Evolutionary conservation across 1,139 yeast species (phyloP).

Genomic region (Yamadazyma dushanensis): DNA sequence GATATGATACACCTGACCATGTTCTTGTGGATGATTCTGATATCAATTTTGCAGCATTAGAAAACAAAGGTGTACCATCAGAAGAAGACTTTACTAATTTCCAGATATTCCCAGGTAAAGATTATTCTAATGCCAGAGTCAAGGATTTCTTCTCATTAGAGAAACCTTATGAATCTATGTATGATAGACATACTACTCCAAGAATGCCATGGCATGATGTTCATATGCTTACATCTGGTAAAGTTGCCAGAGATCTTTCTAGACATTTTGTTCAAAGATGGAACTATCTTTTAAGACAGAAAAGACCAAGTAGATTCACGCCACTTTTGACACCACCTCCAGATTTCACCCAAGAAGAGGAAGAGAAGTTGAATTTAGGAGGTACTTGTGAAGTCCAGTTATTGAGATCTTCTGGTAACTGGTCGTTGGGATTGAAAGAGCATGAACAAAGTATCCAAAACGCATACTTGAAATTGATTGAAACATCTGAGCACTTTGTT

Average conservation of each 20-base stretch:
- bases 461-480: slow-evolving; percentile 88
- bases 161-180: slow-evolving; percentile 89
- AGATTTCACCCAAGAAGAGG: slow-evolving; percentile 74
- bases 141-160: slow-evolving; percentile 82
- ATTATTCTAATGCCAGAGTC: slow-evolving; percentile 92
- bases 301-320: slow-evolving; percentile 90
- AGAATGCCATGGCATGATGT: slow-evolving; percentile 99
- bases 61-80: slow-evolving; percentile 22
- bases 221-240: slow-evolving; percentile 96
- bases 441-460: slow-evolving; percentile 90
- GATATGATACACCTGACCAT: slow-evolving; percentile 97
- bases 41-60: slow-evolving; percentile 38
- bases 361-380: slow-evolving; percentile 57
- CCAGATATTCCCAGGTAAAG: slow-evolving; percentile 94
- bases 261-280: slow-evolving; percentile 97
- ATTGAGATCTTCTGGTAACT: slow-evolving; percentile 81
- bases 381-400: slow-evolving; percentile 95
- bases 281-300: slow-evolving; percentile 91
- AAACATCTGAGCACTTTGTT: slow-evolving; percentile 87
- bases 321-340: slow-evolving; percentile 93
- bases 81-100: slow-evolving; percentile 42
- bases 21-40: slow-evolving; percentile 75
- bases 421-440: slow-evolving; percentile 88
- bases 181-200: slow-evolving; percentile 76
- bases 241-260: slow-evolving; percentile 87